Evolutionary conservation across 2,329 filamentous ascomycete genomes (phyloP).

Genomic region (Talaromyces marneffei): DNA sequence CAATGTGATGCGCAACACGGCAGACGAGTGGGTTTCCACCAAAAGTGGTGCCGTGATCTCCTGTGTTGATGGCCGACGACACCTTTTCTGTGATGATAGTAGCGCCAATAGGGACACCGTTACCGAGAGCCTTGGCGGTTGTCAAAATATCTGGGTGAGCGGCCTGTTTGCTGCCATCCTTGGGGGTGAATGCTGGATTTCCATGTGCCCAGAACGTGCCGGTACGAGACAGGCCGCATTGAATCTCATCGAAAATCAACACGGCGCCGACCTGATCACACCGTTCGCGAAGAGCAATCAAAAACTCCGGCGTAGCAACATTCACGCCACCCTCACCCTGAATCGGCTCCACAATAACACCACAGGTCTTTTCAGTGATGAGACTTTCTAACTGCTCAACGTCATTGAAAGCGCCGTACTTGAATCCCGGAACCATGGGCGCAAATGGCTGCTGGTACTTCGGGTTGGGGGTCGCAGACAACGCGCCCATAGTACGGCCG

Average conservation of each 20-base stretch:
- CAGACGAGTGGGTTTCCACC: conserved; percentile 85
- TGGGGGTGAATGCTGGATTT: conserved; percentile 52
- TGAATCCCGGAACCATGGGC: conserved; percentile 92
- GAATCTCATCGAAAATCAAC: conserved; percentile 93
- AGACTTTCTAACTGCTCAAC: conserved; percentile 63
- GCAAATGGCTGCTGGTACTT: conserved; percentile 96
- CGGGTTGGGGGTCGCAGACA: conserved; percentile 94
- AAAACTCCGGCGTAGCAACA: conserved; percentile 74
- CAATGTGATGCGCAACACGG: conserved; percentile 78
- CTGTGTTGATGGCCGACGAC: conserved; percentile 61
- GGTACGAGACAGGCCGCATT: conserved; percentile 84
- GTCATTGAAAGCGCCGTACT: conserved; percentile 81
- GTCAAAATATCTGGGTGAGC: conserved; percentile 93
- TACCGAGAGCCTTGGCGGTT: conserved; percentile 91
- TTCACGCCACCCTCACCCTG: conserved; percentile 95
- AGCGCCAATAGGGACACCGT: conserved; percentile 91
- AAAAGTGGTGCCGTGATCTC: conserved; percentile 92
- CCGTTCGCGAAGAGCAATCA: conserved; percentile 72
- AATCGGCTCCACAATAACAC: conserved; percentile 93
- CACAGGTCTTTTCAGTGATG: conserved; percentile 80
- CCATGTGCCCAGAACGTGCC: conserved; percentile 86
- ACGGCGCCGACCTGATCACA: conserved; percentile 84
- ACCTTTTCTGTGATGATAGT: conserved; percentile 62
- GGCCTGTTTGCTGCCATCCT: conserved; percentile 43
- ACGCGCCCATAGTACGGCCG: conserved; percentile 87